Evolutionary conservation across 2,329 filamentous ascomycete species (phyloP), one percentile per base, ranked within the genome.

Genomic region (Colletotrichum sp.): DNA sequence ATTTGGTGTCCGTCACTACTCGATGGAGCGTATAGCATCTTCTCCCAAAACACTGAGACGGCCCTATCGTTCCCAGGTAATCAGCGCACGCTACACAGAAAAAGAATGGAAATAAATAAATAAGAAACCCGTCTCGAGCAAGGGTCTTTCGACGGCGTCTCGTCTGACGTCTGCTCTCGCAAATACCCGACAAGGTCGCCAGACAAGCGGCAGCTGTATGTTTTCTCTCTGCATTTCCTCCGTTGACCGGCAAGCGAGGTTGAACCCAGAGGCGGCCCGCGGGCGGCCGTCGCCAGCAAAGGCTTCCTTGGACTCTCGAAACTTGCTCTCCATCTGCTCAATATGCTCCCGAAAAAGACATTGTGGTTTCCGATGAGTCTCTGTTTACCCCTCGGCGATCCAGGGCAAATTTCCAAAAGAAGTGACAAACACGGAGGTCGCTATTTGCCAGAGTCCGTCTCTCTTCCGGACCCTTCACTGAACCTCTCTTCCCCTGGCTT

Each of bases 121-220:
- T 8, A 58, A 55, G 27, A 67, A 60, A 43, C 18, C 12, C 28
- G 61, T 56, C 56, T 28, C 39, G 18, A 52, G 60, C 52, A 48
- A 48, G 62, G n/a, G 48, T 68, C 36, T 13, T 36, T 64, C 55
- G n/a, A 58, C 62, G 27, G 25, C 66, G 32, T 58, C 73, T 61
- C 66, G 32, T 58, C 73, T 61, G 39, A 67, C 69, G 56, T 75
- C 72, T 75, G 62, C 71, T 67, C 72, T 72, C 68, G 18, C n/a
- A 36, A 61, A 18, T 43, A 69, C 55, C 69, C 69, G 71, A 52
- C 60, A 52, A 34, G 56, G 55, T 27, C 61, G 61, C 55, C 36
- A 58, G 48, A 55, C 27, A 43, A 56, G 58, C 43, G 32, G 58
- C 43, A 28, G 36, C 27, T 39, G 52, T 32, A 32, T 55, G 28